A percentile compares a stretch with the other conserved stretches of the same genome.
Evolutionary conservation across 768 basidiomycete species (phyloP).

Genomic region (Leccinum truebloodii): DNA sequence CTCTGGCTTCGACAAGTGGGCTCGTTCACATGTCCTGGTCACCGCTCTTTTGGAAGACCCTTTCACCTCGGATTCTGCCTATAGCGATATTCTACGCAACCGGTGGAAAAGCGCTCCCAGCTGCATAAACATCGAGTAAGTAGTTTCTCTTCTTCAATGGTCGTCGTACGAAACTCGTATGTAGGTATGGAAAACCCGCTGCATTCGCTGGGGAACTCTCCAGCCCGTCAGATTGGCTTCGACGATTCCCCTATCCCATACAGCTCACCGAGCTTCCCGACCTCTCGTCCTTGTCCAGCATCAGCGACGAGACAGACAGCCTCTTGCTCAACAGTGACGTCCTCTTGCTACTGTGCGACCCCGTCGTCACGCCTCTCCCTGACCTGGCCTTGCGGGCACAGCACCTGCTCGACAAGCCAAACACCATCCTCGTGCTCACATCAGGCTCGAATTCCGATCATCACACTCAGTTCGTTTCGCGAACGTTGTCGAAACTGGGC

Average conservation of each 20-base stretch:
- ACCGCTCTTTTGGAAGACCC: conserved; percentile 74
- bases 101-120: conserved; percentile 47
- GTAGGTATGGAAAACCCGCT: conserved; percentile 27
- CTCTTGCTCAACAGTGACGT: conserved; percentile 51
- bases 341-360: conserved; percentile 64
- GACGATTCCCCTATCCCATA: conserved; percentile 52
- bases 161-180: neutral
- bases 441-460: conserved; percentile 25
- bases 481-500: conserved; percentile 22
- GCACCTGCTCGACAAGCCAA: conserved; percentile 37
- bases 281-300: conserved; percentile 18
- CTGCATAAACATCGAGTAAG: conserved; percentile 31
- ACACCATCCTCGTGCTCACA: conserved; percentile 47
- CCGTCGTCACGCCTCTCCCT: conserved; percentile 50
- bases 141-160: neutral
- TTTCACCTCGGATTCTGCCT: conserved; percentile 51
- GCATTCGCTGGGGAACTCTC: conserved; percentile 31
- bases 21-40: conserved; percentile 58
- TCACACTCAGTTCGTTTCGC: conserved; percentile 20
- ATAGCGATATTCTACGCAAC: conserved; percentile 43
- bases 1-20: conserved; percentile 54
- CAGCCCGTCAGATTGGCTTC: conserved; percentile 55
- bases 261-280: conserved; percentile 45
- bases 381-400: conserved; percentile 31
- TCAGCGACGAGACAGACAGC: conserved; percentile 18